Conservation (phyloP, 192 early-diverging fungal species). For the Cladochytrium replicatum region DNA sequence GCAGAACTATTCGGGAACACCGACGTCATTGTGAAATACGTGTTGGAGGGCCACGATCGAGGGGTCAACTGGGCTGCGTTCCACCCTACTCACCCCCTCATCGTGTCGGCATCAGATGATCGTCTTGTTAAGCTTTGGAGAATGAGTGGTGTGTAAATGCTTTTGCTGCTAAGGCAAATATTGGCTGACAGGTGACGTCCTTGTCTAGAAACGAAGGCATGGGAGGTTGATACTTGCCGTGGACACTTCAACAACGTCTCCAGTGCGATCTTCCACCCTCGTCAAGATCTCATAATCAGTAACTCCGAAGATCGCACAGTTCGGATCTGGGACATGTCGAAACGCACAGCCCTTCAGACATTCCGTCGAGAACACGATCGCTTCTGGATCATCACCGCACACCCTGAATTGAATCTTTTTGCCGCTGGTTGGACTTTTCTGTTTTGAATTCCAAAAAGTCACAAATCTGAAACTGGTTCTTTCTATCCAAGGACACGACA, state of each 20-base stretch:
- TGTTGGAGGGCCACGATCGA: slow-evolving; percentile 94
- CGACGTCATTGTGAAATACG: slow-evolving; percentile 94
- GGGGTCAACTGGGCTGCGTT: slow-evolving; percentile 98
- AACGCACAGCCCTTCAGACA: slow-evolving; percentile 89
- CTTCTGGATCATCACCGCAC: slow-evolving; percentile 93
- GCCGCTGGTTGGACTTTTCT: too few species aligned
- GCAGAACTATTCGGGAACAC: slow-evolving; percentile 94
- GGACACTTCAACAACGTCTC: slow-evolving; percentile 98
- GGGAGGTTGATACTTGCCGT: slow-evolving; percentile 99
- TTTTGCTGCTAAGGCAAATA: too few species aligned
- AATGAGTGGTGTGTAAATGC: slow-evolving; percentile 66
- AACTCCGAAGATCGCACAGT: slow-evolving; percentile 97
- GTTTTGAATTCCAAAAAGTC: too few species aligned
- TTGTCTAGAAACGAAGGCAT: slow-evolving; percentile 82
- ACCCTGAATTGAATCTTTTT: slow-evolving; percentile 97
- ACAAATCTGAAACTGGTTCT: too few species aligned
- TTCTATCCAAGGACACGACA: slow-evolving; percentile 72
- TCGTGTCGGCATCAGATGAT: slow-evolving; percentile 96
- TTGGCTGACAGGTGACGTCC: not conserved
- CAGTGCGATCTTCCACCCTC: slow-evolving; percentile 88
- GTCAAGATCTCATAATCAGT: slow-evolving; percentile 89
- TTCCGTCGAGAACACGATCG: slow-evolving; percentile 95
- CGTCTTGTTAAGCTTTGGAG: slow-evolving; percentile 97
- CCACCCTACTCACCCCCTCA: slow-evolving; percentile 92
- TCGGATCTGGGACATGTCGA: slow-evolving; percentile 96